A percentile compares a stretch with the other conserved stretches of the same genome.
Evolutionary conservation across 2,329 filamentous ascomycete species (phyloP).

Genomic region (Alternaria gaisen): DNA sequence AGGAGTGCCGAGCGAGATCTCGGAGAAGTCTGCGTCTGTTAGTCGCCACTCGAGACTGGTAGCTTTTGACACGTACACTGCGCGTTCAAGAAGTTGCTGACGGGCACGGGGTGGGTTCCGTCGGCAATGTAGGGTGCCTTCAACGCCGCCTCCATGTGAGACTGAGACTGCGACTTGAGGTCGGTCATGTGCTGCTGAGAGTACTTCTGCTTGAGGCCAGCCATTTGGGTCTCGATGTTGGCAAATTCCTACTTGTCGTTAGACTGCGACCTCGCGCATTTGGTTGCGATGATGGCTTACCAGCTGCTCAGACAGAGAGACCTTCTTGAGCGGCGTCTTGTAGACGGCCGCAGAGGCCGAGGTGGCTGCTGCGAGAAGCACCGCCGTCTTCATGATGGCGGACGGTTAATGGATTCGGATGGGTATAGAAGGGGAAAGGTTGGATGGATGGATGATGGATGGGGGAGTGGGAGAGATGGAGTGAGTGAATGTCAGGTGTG

Average conservation of each 20-base stretch:
- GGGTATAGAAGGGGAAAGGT: conserved; percentile 6
- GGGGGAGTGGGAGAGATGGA: conserved; percentile 17
- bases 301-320: conserved; percentile 89
- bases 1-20: conserved; percentile 90
- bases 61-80: conserved; percentile 76
- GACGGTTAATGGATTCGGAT: conserved; percentile 6
- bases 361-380: conserved; percentile 80
- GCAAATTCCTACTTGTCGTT: conserved; percentile 68
- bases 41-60: conserved; percentile 18
- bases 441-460: conserved; percentile 17
- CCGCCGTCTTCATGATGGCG: conserved; percentile 79
- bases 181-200: conserved; percentile 72
- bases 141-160: conserved; percentile 79
- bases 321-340: conserved; percentile 98
- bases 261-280: conserved; percentile 11
- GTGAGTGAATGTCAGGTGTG: conserved; percentile 6
- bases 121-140: conserved; percentile 73
- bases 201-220: conserved; percentile 92
- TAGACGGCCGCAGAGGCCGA: conserved; percentile 86
- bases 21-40: conserved; percentile 79
- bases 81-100: conserved; percentile 98
- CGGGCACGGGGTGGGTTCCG: conserved; percentile 79
- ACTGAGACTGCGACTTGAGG: conserved; percentile 70
- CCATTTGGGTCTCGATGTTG: conserved; percentile 82
- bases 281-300: conserved; percentile 63